Percentiles rank a stretch among this genome's conserved stretches.
phyloP scores from a whole-genome alignment of 805 yeast genomes.

The Zygotorulaspora florentina region DNA sequence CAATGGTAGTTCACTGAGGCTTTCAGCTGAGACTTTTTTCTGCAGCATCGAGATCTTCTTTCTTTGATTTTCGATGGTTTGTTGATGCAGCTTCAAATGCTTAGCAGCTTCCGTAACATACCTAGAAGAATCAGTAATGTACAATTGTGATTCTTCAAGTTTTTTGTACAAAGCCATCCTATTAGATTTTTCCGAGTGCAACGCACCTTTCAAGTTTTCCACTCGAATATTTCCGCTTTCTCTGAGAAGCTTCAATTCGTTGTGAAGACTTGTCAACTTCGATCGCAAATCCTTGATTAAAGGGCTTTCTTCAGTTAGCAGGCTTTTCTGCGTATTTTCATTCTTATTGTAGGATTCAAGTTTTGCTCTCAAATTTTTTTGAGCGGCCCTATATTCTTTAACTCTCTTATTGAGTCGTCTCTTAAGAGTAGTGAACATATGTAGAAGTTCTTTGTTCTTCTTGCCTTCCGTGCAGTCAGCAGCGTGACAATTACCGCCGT shows the following conservation, averaged over 20 bases:
- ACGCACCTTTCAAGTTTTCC: slow-evolving; percentile 8
- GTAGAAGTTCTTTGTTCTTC: not conserved
- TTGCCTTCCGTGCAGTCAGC: not conserved
- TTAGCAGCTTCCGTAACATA: slow-evolving; percentile 3
- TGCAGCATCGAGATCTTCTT: slow-evolving; percentile 1
- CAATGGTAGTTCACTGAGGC: not conserved
- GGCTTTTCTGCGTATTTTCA: not conserved
- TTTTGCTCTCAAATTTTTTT: not conserved
- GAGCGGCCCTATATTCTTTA: slow-evolving; percentile 5
- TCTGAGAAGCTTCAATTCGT: slow-evolving; percentile 10
- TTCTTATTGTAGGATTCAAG: not conserved
- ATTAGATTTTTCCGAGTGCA: not conserved
- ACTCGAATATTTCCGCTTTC: slow-evolving; percentile 7
- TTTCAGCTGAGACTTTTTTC: not conserved
- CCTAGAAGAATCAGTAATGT: slow-evolving; percentile 1
- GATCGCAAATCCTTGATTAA: slow-evolving; percentile 8
- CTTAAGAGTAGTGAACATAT: not conserved
- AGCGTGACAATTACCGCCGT: not conserved
- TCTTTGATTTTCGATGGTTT: slow-evolving; percentile 2
- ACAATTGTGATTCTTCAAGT: slow-evolving; percentile 2
- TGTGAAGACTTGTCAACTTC: slow-evolving; percentile 1
- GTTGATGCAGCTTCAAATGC: not conserved
- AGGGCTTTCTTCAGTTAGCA: slow-evolving; percentile 9
- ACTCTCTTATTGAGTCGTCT: slow-evolving; percentile 7
- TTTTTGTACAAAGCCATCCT: not conserved